Conservation (phyloP, 75 land plant genomes). For the Pseudotsuga menziesii region DNA sequence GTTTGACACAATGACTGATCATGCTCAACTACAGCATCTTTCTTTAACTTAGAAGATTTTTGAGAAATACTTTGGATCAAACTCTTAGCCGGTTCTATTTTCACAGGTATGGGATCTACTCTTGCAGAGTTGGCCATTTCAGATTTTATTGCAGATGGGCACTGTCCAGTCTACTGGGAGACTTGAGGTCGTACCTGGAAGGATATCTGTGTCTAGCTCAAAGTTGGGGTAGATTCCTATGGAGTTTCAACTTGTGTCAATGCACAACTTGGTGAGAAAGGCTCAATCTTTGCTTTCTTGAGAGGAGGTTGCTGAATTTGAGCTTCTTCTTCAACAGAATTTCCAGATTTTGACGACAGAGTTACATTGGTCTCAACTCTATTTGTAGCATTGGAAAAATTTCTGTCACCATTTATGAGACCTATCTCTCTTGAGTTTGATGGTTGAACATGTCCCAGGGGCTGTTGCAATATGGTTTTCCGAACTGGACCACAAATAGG, state of each 20-base stretch:
- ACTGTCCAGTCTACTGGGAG: constrained; percentile 1
- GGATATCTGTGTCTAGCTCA: constrained; percentile 12
- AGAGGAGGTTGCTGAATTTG: too few species aligned
- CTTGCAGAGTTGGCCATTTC: constrained; percentile 20
- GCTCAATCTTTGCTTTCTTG: too few species aligned
- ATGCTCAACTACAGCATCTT: not conserved
- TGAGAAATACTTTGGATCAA: not conserved
- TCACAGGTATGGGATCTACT: constrained; percentile 8
- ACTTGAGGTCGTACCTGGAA: constrained; percentile 16
- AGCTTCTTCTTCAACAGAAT: too few species aligned
- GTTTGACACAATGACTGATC: not conserved
- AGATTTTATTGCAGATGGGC: constrained; percentile 5
- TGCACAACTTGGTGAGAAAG: constrained; percentile 20
- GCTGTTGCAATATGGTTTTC: too few species aligned
- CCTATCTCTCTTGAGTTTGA: too few species aligned
- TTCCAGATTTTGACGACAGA: too few species aligned
- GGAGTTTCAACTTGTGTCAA: constrained; percentile 15
- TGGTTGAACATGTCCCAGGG: too few species aligned
- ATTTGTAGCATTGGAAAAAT: too few species aligned
- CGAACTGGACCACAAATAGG: too few species aligned
- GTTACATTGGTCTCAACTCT: too few species aligned
- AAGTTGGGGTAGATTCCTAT: constrained; percentile 9
- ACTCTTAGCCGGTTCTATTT: constrained; percentile 24
- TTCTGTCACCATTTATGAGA: too few species aligned
- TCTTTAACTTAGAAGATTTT: constrained; percentile 2